phyloP scores from a whole-genome alignment of 208 protist genomes.

The Acanthamoeba sp. region DNA sequence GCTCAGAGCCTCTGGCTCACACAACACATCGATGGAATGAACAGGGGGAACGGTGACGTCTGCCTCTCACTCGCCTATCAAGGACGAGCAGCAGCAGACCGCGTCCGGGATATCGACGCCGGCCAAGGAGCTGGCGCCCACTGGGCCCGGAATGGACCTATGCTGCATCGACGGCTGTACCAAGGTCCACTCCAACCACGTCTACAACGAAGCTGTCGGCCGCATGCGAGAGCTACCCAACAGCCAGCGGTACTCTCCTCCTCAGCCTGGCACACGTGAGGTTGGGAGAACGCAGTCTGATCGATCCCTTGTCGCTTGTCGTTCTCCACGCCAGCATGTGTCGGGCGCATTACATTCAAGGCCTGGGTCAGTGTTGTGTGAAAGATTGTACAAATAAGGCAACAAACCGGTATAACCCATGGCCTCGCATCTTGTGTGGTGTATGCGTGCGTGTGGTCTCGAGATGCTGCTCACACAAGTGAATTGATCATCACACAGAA shows the following conservation, averaged over 20 bases:
- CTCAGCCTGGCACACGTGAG: neutral
- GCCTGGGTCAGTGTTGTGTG: constrained; percentile 29
- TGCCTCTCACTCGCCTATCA: neutral
- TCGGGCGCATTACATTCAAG: constrained; percentile 38
- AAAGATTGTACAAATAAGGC: constrained; percentile 62
- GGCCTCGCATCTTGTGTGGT: neutral
- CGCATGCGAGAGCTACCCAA: constrained; percentile 43
- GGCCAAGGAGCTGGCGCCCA: neutral
- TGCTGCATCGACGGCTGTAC: constrained; percentile 42
- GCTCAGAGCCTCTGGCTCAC: no score
- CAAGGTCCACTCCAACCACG: constrained; percentile 48
- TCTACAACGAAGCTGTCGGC: constrained; percentile 63
- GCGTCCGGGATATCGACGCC: neutral
- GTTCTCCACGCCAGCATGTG: constrained; percentile 3
- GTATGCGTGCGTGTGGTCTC: no score
- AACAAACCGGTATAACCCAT: neutral
- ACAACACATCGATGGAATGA: neutral
- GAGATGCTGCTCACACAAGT: neutral
- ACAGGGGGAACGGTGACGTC: neutral
- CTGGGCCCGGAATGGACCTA: constrained; percentile 23
- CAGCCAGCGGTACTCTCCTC: neutral
- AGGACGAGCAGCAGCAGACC: neutral
- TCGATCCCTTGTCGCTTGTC: neutral
- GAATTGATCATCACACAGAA: neutral
- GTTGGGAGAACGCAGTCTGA: neutral